Evolutionary conservation across 1,139 yeast species (phyloP).

Genomic region (Taiozyma onychis): DNA sequence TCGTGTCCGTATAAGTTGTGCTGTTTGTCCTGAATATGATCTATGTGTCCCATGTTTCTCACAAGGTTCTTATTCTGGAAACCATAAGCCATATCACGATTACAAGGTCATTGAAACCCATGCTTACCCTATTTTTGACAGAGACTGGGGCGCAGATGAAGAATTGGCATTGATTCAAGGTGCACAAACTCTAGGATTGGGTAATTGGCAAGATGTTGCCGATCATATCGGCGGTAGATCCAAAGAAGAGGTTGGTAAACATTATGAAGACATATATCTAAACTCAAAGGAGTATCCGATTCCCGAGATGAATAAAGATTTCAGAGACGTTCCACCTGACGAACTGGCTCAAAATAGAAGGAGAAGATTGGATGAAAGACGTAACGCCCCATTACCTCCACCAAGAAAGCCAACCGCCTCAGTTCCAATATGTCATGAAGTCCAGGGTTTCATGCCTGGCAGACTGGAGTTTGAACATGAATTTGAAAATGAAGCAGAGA

Average conservation of each 20-base stretch:
- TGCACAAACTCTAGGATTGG: constrained; percentile 84
- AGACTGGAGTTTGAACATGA: constrained; percentile 94
- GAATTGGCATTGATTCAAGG: constrained; percentile 86
- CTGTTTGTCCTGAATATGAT: constrained; percentile 89
- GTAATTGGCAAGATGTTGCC: constrained; percentile 96
- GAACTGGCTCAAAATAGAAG: constrained; percentile 68
- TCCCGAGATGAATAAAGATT: constrained; percentile 72
- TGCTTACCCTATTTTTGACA: constrained; percentile 85
- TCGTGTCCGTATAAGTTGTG: constrained; percentile 85
- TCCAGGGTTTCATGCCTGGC: constrained; percentile 99
- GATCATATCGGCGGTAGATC: constrained; percentile 92
- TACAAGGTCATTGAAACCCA: constrained; percentile 90
- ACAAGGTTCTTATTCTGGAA: constrained; percentile 71
- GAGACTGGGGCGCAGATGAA: constrained; percentile 98
- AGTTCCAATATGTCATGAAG: constrained; percentile 93
- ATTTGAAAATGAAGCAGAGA: constrained; percentile 94
- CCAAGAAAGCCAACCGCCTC: constrained; percentile 87
- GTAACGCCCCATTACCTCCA: constrained; percentile 71
- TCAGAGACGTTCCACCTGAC: constrained; percentile 48
- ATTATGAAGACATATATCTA: constrained; percentile 68
- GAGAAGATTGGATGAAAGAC: constrained; percentile 60
- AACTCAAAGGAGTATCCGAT: constrained; percentile 71
- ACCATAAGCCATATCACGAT: constrained; percentile 93
- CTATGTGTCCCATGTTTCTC: constrained; percentile 96
- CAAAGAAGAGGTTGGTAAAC: constrained; percentile 85